Base-by-base conservation (phyloP, 2,329 filamentous ascomycete species). In the Xylaria sp. region DNA sequence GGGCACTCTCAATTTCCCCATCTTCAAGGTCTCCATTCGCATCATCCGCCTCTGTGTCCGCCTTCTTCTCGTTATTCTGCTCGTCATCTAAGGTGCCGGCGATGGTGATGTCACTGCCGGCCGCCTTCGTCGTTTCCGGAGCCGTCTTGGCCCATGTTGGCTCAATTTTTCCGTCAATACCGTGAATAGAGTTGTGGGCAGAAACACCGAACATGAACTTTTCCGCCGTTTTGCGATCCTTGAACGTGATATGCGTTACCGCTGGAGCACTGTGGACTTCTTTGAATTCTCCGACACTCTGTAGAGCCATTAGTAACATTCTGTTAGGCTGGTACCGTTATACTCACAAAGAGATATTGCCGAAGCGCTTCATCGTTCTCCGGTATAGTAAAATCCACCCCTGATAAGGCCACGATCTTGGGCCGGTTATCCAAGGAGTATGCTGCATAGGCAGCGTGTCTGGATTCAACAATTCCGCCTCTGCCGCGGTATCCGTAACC, bases 381-480 rank as follows among this genome's bases (percentile, higher is more conserved):
- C 1, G 84, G 72, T 14, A 81, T 81, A 3, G 87, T 87, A 71
- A 89, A 87, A 75, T 88, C 87, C 11, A 87, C 83, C 2, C 87
- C 89, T 7, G 82, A 81, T 23, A 94, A 77, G 5, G 84, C 83
- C 9, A 95, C 79, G 64, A 83, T 88, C 73, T 85, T 90, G 0
- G 92, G 89, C 46, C 92, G 83, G 73, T 94, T 93, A 71, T 95
- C 92, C 21, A 95, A 81, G 17, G 89, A 89, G 68, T 89, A 90
- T 33, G 83, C 82, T 3, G 83, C 85, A 68, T 87, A 88, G 0
- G 83, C 83, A 2, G 83, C 82, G 7, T 76, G 75, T 28, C 74
- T 73, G 45, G 71, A 73, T 53, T 76, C 76, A 7, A 75, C 69
- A 25, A 73, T 74, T 9, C 73, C 73, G 23, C 78, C 72, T 17